Evolutionary conservation across 257 asterid genomes (phyloP).

Genomic region (Ehretia macrophylla): DNA sequence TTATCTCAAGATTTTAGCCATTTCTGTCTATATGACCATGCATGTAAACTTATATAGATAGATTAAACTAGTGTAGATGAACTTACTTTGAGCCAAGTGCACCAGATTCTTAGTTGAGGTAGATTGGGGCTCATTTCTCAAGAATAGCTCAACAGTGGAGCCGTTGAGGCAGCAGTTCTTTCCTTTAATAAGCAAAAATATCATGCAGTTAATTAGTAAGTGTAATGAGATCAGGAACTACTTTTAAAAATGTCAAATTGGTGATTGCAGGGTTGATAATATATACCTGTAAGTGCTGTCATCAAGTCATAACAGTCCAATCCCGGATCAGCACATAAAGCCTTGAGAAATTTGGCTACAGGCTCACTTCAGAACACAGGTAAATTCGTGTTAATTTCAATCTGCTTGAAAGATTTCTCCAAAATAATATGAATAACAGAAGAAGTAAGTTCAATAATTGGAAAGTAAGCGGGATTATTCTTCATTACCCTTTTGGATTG

Average conservation of each 20-base stretch:
- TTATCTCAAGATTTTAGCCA: no score
- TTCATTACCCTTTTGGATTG: conserved; percentile 50
- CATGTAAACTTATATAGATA: no score
- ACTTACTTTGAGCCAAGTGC: conserved; percentile 70
- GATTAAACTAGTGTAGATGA: no score
- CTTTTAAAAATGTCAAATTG: no score
- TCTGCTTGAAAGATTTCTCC: not conserved
- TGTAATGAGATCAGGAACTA: not conserved
- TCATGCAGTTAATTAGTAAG: not conserved
- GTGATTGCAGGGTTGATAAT: not conserved
- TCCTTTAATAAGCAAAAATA: conserved; percentile 25
- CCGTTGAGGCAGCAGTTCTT: conserved; percentile 58
- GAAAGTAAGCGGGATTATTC: not conserved
- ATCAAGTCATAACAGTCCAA: conserved; percentile 53
- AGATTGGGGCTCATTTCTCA: conserved; percentile 57
- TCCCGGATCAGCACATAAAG: conserved; percentile 34
- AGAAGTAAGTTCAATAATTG: not conserved
- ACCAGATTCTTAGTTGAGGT: conserved; percentile 64
- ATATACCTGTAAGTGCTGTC: conserved; percentile 47
- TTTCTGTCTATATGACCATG: no score
- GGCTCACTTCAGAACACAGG: conserved; percentile 23
- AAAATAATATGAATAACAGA: not conserved
- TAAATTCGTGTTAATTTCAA: not conserved
- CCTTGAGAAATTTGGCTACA: conserved; percentile 33
- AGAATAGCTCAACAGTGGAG: conserved; percentile 37